Percentiles rank a stretch among this genome's conserved stretches.
phyloP scores from a whole-genome alignment of 2,329 filamentous ascomycete species.

The Reticulascus tulasneorum region DNA sequence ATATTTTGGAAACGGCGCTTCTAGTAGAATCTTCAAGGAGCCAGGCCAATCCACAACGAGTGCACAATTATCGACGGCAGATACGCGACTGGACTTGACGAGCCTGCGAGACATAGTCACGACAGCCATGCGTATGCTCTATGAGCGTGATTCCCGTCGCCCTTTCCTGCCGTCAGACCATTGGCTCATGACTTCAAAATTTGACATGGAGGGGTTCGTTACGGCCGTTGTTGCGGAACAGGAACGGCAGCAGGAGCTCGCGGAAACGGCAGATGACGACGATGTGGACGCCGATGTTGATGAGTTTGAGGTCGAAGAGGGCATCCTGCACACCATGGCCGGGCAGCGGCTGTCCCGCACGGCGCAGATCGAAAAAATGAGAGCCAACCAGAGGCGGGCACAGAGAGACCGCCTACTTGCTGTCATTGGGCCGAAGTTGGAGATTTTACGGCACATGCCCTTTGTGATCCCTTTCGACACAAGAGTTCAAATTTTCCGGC shows the following conservation, averaged over 20 bases:
- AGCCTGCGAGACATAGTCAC: constrained; percentile 79
- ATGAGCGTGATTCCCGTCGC: constrained; percentile 87
- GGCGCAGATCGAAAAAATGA: constrained; percentile 59
- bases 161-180: constrained; percentile 78
- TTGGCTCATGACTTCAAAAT: constrained; percentile 87
- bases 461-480: constrained; percentile 94
- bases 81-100: constrained; percentile 57
- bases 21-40: constrained; percentile 3
- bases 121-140: constrained; percentile 77
- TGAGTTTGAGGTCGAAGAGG: constrained; percentile 25
- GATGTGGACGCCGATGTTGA: constrained; percentile 21
- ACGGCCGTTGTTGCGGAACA: constrained; percentile 84
- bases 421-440: constrained; percentile 77
- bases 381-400: constrained; percentile 60
- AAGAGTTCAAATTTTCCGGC: constrained; percentile 85
- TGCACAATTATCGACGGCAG: constrained; percentile 3
- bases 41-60: background rate
- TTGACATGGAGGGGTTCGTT: constrained; percentile 88
- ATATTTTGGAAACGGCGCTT: constrained; percentile 7
- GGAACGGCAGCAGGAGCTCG: constrained; percentile 60
- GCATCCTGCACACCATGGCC: constrained; percentile 31
- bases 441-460: constrained; percentile 92
- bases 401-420: constrained; percentile 70
- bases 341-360: constrained; percentile 60
- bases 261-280: constrained; percentile 33